These are phyloP conservation scores for Pseudocercospora vitis DNA, from an alignment of 2,329 filamentous ascomycete genomes.

Conservation along the genomic window DNA sequence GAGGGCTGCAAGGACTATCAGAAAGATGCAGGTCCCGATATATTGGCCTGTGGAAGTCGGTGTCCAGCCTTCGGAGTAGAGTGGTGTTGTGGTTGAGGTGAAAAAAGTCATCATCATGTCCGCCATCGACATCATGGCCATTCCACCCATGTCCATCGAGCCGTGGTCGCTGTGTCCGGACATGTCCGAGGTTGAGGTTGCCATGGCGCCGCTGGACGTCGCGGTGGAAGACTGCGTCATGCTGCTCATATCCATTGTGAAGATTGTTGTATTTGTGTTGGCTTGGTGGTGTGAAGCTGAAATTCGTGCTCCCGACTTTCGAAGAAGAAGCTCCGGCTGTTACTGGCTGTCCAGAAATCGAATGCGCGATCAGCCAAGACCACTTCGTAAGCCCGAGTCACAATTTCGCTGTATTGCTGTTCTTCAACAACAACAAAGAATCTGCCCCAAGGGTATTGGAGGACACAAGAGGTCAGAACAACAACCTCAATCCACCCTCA, in stretches of 20 bases:
- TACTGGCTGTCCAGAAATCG: too few relatives aligned
- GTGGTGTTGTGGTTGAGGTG: conserved; percentile 58
- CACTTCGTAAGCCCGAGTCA: too few relatives aligned
- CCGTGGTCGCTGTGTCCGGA: conserved; percentile 11
- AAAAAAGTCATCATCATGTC: conserved; percentile 64
- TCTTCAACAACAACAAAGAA: conserved; percentile 5
- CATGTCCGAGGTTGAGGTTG: conserved; percentile 17
- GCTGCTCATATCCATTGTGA: conserved; percentile 14
- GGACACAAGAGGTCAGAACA: conserved; percentile 4
- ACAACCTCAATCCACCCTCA: conserved; percentile 12
- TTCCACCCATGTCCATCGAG: conserved; percentile 20
- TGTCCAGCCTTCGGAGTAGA: conserved; percentile 70
- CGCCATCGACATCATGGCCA: conserved; percentile 33
- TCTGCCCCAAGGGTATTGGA: conserved; percentile 9
- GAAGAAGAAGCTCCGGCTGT: too few relatives aligned
- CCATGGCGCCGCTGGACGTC: conserved; percentile 11
- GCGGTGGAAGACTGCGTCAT: conserved; percentile 14
- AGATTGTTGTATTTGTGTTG: neutral
- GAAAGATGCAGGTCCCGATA: conserved; percentile 85
- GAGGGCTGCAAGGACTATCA: conserved; percentile 69
- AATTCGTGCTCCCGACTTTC: neutral
- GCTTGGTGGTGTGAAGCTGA: neutral
- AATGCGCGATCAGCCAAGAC: too few relatives aligned
- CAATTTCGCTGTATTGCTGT: neutral
- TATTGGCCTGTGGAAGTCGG: conserved; percentile 69